Percentiles rank a stretch among this genome's conserved stretches.
Evolutionary conservation across 2,329 filamentous ascomycete genomes (phyloP).

Genomic region (Helotiales sp.): DNA sequence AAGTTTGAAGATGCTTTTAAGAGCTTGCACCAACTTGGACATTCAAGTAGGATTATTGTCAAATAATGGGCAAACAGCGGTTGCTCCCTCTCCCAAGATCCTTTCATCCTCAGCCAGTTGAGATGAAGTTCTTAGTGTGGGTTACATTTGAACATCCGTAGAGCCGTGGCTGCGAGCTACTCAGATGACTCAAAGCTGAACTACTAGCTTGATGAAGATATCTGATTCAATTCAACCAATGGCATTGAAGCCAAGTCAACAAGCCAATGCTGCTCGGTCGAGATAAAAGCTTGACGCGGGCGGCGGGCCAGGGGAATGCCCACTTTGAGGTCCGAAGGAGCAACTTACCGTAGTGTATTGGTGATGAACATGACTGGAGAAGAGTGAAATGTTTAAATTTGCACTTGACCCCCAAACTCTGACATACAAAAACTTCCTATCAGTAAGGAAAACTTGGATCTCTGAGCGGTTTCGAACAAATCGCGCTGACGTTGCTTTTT

Average conservation of each 20-base stretch:
- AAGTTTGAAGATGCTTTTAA: not conserved
- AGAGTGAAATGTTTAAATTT: not conserved
- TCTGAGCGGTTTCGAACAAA: slow-evolving; percentile 2
- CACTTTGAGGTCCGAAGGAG: not conserved
- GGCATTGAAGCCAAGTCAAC: not conserved
- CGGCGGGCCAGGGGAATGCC: not conserved
- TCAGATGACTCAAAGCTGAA: not conserved
- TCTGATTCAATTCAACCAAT: not conserved
- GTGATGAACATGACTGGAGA: not conserved
- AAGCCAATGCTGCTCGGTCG: not conserved
- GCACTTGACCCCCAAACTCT: slow-evolving; percentile 4
- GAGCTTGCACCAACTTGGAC: not conserved
- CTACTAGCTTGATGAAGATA: not conserved
- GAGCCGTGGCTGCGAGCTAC: slow-evolving; percentile 2
- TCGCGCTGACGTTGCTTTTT: not conserved
- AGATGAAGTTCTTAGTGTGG: not conserved
- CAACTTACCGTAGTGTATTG: not conserved
- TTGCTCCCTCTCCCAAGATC: not conserved
- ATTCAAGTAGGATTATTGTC: not conserved
- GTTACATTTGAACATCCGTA: slow-evolving; percentile 3
- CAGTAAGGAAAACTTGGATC: not conserved
- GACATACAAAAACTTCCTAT: not conserved
- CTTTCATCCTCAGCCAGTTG: not conserved
- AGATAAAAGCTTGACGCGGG: not conserved
- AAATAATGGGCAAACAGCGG: not conserved